Base-by-base conservation (phyloP, 75 land plant genomes). In the Adiantum capillusveneris region DNA sequence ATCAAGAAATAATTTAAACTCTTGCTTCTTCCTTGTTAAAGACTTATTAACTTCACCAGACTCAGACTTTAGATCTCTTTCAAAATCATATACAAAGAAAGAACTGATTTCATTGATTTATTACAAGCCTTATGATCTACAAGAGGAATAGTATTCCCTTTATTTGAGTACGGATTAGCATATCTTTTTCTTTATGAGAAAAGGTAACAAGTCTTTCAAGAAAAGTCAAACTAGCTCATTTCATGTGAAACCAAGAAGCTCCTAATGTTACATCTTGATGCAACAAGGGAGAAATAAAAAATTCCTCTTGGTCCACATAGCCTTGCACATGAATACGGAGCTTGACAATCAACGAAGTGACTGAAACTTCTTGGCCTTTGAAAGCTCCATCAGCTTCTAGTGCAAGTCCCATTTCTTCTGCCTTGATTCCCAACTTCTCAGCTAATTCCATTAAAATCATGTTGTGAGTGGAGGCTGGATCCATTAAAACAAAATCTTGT, bases 381-480 rank as follows among this genome's bases (percentile, higher is more conserved):
- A 39, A 39, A 39, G 42, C 42, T 39, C 42, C 42, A 9, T 39
- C 13, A 39, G 42, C 42, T 39, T 39, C 42, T 39, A 9, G 12
- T 9, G 13, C 12, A 7, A 13, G 42, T 39, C 42, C 42, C 42
- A 39, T 39, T 13, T 39, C 42, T 13, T 13, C 42, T 39, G 42
- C 13, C 42, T 39, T 39, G 42, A 39, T 39, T 39, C 42, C 42
- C 42, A 39, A 39, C 42, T 39, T 39, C 42, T 39, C 42, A 9
- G 42, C 42, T 39, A 39, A 39, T 39, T 39, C 42, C 42, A 39
- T 39, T 39, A n/a, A n/a, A n/a, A n/a, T n/a, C n/a, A n/a, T n/a
- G n/a, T n/a, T n/a, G n/a, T n/a, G n/a, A n/a, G n/a, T 39, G 7
- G 42, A 39, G 13, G 12, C 42, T 39, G 42, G 42, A 39, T 39